phyloP scores from a whole-genome alignment of 768 basidiomycete species.

The Arthromyces matolae region DNA sequence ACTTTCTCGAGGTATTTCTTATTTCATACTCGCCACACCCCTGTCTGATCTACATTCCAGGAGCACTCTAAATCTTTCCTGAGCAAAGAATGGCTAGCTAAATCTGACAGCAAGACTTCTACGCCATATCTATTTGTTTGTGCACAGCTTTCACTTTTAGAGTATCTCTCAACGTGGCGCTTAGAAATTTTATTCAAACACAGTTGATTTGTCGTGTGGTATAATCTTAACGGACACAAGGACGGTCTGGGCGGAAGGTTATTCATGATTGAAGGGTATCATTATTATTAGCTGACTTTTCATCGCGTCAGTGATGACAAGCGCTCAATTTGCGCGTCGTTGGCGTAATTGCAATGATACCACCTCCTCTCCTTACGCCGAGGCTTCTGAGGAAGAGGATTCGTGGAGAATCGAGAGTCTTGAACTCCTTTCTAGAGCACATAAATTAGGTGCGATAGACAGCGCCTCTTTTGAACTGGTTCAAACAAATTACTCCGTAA shows the following conservation, averaged over 20 bases:
- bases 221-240: conserved; percentile 74
- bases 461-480: conserved; percentile 59
- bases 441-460: conserved; percentile 58
- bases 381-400: conserved; percentile 46
- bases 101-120: conserved; percentile 54
- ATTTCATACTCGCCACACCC: conserved; percentile 1
- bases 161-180: conserved; percentile 1
- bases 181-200: conserved; percentile 64
- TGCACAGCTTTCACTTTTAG: neutral
- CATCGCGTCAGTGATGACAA: conserved; percentile 41
- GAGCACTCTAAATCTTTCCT: conserved; percentile 54
- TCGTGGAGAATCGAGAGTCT: conserved; percentile 56
- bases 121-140: conserved; percentile 72
- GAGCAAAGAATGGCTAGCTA: conserved; percentile 72
- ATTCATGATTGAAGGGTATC: conserved; percentile 4
- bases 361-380: conserved; percentile 25
- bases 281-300: conserved; percentile 11
- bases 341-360: conserved; percentile 61
- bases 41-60: conserved; percentile 31
- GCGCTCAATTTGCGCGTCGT: conserved; percentile 59
- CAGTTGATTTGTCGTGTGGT: conserved; percentile 53
- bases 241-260: conserved; percentile 74
- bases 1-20: conserved; percentile 42
- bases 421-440: conserved; percentile 51
- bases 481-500: conserved; percentile 58